Evolutionary conservation across 352 stramenopile species (phyloP).

Genomic region (Phytophthora melonis): DNA sequence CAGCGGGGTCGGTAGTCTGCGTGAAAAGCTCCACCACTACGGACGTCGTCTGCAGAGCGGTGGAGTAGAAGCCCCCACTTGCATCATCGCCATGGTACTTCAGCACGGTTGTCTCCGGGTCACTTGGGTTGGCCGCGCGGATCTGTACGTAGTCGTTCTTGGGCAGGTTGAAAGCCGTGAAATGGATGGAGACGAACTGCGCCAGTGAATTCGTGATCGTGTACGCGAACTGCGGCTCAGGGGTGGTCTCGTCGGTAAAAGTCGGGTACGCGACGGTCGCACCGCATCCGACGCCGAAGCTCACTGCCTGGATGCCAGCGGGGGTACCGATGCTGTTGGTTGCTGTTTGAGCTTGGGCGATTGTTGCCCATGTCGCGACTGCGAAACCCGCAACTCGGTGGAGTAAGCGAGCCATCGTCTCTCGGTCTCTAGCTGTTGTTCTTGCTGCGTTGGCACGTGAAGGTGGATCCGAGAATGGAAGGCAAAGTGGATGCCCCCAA

Average conservation of each 20-base stretch:
- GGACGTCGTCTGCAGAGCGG: conserved; percentile 44
- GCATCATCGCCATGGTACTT: conserved; percentile 48
- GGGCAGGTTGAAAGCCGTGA: conserved; percentile 69
- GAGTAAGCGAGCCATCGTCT: conserved; percentile 28
- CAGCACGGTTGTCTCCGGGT: conserved; percentile 38
- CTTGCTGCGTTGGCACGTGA: conserved; percentile 13
- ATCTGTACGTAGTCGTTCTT: conserved; percentile 67
- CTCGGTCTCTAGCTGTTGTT: conserved; percentile 10
- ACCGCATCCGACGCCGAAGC: conserved; percentile 49
- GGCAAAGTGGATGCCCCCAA: background rate
- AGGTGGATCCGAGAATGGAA: conserved; percentile 32
- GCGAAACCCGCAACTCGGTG: conserved; percentile 28
- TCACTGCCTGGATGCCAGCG: conserved; percentile 21
- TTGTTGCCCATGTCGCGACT: conserved; percentile 18
- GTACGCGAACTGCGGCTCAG: conserved; percentile 46
- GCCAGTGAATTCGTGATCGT: conserved; percentile 52
- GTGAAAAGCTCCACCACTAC: conserved; percentile 67
- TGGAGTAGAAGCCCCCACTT: conserved; percentile 47
- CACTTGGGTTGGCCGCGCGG: conserved; percentile 33
- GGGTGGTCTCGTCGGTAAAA: conserved; percentile 18
- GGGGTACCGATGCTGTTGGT: conserved; percentile 31
- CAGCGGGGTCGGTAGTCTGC: conserved; percentile 14
- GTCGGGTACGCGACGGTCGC: conserved; percentile 30
- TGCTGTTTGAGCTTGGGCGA: conserved; percentile 22
- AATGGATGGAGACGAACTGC: conserved; percentile 69